phyloP scores from a whole-genome alignment of 441 rosid genomes.

The Pelargonium australe region DNA sequence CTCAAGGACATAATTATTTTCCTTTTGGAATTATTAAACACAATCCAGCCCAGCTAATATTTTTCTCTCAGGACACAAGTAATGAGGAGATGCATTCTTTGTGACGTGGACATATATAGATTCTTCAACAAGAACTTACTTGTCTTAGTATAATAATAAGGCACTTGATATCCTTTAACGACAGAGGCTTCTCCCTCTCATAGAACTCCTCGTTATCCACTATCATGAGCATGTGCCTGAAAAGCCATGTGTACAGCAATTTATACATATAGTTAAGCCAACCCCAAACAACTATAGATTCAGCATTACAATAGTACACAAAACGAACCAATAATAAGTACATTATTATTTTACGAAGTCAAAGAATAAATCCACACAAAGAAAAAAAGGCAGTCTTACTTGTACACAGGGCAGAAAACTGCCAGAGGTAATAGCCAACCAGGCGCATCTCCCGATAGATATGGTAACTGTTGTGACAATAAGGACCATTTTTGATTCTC shows the following conservation, averaged over 20 bases:
- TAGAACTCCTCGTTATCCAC: slow-evolving; percentile 97
- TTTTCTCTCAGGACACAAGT: slow-evolving; percentile 8
- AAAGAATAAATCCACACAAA: slow-evolving; percentile 8
- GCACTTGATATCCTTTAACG: slow-evolving; percentile 69
- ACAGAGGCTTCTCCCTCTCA: slow-evolving; percentile 86
- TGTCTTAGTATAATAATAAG: slow-evolving; percentile 80
- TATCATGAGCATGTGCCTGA: slow-evolving; percentile 96
- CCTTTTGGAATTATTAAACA: slow-evolving; percentile 9
- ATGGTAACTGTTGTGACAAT: slow-evolving; percentile 49
- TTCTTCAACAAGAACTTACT: slow-evolving; percentile 35
- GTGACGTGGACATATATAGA: slow-evolving; percentile 6
- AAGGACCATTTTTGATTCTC: slow-evolving; percentile 75
- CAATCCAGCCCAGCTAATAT: slow-evolving; percentile 6
- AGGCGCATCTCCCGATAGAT: slow-evolving; percentile 74
- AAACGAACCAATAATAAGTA: slow-evolving; percentile 3
- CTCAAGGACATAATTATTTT: slow-evolving; percentile 3
- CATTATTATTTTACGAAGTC: not conserved
- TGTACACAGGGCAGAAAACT: slow-evolving; percentile 96
- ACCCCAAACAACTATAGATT: not conserved
- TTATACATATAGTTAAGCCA: not conserved
- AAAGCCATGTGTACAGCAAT: slow-evolving; percentile 23
- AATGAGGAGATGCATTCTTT: slow-evolving; percentile 12
- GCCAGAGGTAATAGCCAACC: slow-evolving; percentile 92
- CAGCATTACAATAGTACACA: not conserved
- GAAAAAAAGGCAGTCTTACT: slow-evolving; percentile 44